phyloP scores from a whole-genome alignment of 2,329 filamentous ascomycete genomes.

The Botrytis elliptica region DNA sequence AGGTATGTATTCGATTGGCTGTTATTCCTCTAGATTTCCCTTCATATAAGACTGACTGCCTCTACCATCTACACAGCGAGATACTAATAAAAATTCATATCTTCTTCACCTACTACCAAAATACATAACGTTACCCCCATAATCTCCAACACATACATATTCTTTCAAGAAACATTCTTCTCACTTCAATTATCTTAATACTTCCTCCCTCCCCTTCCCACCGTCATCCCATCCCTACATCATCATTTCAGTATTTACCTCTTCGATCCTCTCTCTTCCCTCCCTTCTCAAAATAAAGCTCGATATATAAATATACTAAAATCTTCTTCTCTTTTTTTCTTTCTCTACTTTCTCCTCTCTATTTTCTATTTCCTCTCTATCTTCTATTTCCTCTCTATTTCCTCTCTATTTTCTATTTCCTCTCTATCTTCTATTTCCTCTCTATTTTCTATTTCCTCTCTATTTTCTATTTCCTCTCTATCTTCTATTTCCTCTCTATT shows the following conservation, averaged over 20 bases:
- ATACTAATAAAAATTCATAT: background rate
- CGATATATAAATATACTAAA: background rate
- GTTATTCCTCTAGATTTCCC: background rate
- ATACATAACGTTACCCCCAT: fast-evolving
- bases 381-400: too few relatives aligned
- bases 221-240: background rate
- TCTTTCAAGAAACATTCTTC: background rate
- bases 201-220: background rate
- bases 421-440: too few relatives aligned
- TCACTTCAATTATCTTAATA: background rate
- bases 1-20: background rate
- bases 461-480: too few relatives aligned
- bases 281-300: background rate
- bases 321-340: background rate
- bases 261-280: background rate
- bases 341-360: too few relatives aligned
- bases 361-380: too few relatives aligned
- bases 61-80: background rate
- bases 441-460: too few relatives aligned
- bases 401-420: too few relatives aligned
- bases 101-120: background rate
- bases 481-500: too few relatives aligned
- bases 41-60: background rate
- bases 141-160: background rate
- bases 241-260: background rate